Percentiles rank a stretch among this genome's conserved stretches.
phyloP scores from a whole-genome alignment of 2,329 filamentous ascomycete genomes.

The Phoma herbarum region DNA sequence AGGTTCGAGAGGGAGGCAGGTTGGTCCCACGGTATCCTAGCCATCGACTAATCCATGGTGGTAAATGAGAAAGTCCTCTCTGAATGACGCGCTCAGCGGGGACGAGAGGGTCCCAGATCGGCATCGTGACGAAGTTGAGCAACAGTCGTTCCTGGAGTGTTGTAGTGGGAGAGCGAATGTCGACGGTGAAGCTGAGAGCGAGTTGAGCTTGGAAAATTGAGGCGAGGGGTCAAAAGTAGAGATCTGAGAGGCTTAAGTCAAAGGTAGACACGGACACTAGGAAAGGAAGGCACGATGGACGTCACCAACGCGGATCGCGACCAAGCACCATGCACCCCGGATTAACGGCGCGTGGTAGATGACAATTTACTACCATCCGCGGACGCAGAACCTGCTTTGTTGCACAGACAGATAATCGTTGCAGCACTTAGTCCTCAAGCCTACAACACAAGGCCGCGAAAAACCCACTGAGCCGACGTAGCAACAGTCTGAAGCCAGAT shows the following conservation, averaged over 20 bases:
- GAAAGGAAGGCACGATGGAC: constrained; percentile 28
- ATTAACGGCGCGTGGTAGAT: constrained; percentile 27
- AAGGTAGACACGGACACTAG: constrained; percentile 26
- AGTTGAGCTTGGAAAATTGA: background rate
- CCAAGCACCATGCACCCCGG: constrained; percentile 32
- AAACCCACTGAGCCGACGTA: too few relatives aligned
- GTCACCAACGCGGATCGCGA: constrained; percentile 28
- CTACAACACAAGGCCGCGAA: background rate
- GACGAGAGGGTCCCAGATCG: constrained; percentile 38
- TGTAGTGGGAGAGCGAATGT: background rate
- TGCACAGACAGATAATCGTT: background rate
- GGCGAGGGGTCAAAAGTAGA: constrained; percentile 17
- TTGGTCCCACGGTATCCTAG: constrained; percentile 58
- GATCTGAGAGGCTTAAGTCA: constrained; percentile 22
- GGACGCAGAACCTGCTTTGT: background rate
- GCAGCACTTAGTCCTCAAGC: background rate
- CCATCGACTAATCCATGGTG: constrained; percentile 72
- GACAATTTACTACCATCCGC: constrained; percentile 7
- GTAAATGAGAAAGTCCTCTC: constrained; percentile 58
- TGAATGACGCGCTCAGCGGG: constrained; percentile 43
- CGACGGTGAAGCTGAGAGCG: background rate
- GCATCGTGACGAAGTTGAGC: constrained; percentile 27
- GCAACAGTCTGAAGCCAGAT: background rate
- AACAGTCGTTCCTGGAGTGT: background rate
- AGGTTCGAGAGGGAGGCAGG: constrained; percentile 36